Conservation (phyloP, 305 asterid species). For the Ilex paraguariensis region DNA sequence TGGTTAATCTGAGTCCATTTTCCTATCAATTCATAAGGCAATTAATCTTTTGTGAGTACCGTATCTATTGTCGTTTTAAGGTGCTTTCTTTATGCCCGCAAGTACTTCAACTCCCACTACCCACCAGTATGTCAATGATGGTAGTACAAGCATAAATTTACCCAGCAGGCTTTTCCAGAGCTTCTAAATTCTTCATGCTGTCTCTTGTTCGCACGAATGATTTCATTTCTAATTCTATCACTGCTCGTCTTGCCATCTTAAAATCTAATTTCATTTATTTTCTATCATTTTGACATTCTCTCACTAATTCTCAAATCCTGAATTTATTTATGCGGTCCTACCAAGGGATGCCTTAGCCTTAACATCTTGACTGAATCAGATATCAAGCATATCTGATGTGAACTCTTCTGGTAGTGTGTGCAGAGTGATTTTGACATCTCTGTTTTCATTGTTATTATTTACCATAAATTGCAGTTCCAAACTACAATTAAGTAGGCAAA, state of each 20-base stretch:
- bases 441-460: no score
- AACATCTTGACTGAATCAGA: no score
- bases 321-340: not conserved
- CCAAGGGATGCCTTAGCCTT: not conserved
- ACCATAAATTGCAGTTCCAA: no score
- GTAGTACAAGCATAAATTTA: not conserved
- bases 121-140: not conserved
- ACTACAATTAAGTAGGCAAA: no score
- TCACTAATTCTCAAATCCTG: not conserved
- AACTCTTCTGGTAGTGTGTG: no score
- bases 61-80: no score
- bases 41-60: no score
- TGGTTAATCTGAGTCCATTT: no score
- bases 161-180: not conserved
- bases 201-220: not conserved
- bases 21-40: no score
- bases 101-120: not conserved
- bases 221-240: not conserved
- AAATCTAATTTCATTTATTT: no score
- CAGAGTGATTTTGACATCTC: no score
- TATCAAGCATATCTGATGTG: no score
- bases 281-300: not conserved
- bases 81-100: not conserved
- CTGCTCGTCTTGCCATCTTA: not conserved
- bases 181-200: not conserved